These are phyloP conservation scores for Rosa multiflora DNA, from an alignment of 306 rosid genomes.

Conservation along the genomic window DNA sequence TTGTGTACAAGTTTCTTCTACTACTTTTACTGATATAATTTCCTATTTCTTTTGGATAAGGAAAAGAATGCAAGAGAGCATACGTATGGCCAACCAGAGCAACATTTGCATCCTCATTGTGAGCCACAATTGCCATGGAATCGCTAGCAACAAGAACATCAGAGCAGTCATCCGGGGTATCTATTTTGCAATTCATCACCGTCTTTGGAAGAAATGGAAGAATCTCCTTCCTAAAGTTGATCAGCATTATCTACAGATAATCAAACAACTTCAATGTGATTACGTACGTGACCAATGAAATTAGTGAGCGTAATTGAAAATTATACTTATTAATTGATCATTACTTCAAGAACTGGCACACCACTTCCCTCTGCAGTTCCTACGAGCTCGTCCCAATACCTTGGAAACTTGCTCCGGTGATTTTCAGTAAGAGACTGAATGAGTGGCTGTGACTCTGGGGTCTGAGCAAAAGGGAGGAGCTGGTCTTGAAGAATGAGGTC, in stretches of 20 bases:
- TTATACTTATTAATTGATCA: slow-evolving; percentile 6
- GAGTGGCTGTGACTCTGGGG: slow-evolving; percentile 49
- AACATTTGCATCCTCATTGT: slow-evolving; percentile 88
- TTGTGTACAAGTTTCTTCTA: neutral
- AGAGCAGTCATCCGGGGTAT: slow-evolving; percentile 68
- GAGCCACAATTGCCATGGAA: slow-evolving; percentile 72
- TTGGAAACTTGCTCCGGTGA: slow-evolving; percentile 52
- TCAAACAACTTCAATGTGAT: slow-evolving; percentile 9
- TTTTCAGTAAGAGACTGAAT: slow-evolving; percentile 46
- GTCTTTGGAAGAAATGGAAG: slow-evolving; percentile 64
- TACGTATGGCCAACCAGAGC: slow-evolving; percentile 83
- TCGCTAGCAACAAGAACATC: slow-evolving; percentile 66
- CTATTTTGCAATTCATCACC: slow-evolving; percentile 10
- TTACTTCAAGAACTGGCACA: slow-evolving; percentile 71
- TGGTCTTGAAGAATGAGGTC: slow-evolving; percentile 66
- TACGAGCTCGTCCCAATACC: slow-evolving; percentile 66
- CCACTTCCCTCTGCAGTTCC: slow-evolving; percentile 76
- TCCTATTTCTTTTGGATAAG: neutral
- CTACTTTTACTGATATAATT: neutral
- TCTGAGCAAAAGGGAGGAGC: slow-evolving; percentile 63
- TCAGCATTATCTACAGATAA: slow-evolving; percentile 58
- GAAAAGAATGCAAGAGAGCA: neutral
- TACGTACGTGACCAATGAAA: neutral
- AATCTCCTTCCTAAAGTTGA: slow-evolving; percentile 86
- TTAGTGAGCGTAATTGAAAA: neutral